Percentiles rank a stretch among this genome's conserved stretches.
phyloP scores from a whole-genome alignment of 2,329 filamentous ascomycete genomes.

The Rhynchosporium secalis region DNA sequence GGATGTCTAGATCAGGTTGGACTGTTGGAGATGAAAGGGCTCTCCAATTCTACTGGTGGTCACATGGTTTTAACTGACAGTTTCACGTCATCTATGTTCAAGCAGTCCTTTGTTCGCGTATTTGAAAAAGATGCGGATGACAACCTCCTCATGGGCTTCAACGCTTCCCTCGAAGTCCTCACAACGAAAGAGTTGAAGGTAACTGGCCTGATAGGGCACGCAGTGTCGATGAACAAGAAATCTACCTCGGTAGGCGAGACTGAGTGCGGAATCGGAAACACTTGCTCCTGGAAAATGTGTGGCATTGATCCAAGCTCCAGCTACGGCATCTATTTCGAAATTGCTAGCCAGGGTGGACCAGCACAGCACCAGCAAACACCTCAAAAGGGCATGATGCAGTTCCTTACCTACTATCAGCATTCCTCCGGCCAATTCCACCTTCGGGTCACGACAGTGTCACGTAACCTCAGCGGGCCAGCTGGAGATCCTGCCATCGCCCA shows the following conservation, averaged over 20 bases:
- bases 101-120: slow-evolving; percentile 93
- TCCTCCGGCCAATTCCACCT: slow-evolving; percentile 95
- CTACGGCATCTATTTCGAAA: slow-evolving; percentile 97
- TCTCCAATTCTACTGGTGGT: slow-evolving; percentile 93
- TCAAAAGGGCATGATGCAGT: slow-evolving; percentile 95
- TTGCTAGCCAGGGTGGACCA: slow-evolving; percentile 88
- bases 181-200: slow-evolving; percentile 99
- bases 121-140: slow-evolving; percentile 97
- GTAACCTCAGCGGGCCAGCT: slow-evolving; percentile 87
- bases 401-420: slow-evolving; percentile 98
- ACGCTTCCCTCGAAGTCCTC: slow-evolving; percentile 90
- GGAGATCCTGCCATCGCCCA: slow-evolving; percentile 94
- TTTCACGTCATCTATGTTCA: slow-evolving; percentile 99
- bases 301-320: slow-evolving; percentile 92
- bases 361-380: slow-evolving; percentile 81
- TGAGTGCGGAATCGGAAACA: slow-evolving; percentile 97
- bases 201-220: slow-evolving; percentile 94
- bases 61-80: slow-evolving; percentile 99
- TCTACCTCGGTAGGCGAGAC: slow-evolving; percentile 96
- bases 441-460: slow-evolving; percentile 88
- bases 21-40: slow-evolving; percentile 94
- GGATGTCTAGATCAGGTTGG: slow-evolving; percentile 97
- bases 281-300: slow-evolving; percentile 99
- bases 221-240: slow-evolving; percentile 96
- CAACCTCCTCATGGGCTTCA: slow-evolving; percentile 97